Conservation (phyloP, 2,329 filamentous ascomycete species). For the Chalara sp. region DNA sequence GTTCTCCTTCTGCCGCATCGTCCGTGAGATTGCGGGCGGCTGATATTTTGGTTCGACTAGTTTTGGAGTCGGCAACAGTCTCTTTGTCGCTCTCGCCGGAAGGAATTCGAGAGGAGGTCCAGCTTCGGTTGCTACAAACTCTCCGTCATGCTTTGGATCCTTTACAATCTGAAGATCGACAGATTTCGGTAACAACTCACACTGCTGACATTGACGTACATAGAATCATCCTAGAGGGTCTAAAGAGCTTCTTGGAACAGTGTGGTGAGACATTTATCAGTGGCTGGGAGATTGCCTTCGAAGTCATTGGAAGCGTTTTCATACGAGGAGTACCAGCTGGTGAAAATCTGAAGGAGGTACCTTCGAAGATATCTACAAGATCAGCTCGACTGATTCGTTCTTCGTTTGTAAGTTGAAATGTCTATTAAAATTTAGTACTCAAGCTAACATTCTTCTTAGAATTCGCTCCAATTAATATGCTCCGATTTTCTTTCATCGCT, state of each 20-base stretch:
- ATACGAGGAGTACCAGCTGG: constrained; percentile 27
- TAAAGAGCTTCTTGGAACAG: constrained; percentile 79
- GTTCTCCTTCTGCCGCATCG: constrained; percentile 39
- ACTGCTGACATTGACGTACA: constrained; percentile 73
- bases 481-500: constrained; percentile 82
- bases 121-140: constrained; percentile 64
- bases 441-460: constrained; percentile 24
- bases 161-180: constrained; percentile 47
- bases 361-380: constrained; percentile 34
- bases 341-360: constrained; percentile 22
- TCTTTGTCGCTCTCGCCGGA: constrained; percentile 43
- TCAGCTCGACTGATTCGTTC: constrained; percentile 75
- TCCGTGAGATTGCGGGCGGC: constrained; percentile 54
- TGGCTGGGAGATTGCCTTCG: constrained; percentile 82
- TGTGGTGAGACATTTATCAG: constrained; percentile 77
- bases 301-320: constrained; percentile 80
- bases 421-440: neutral
- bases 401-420: constrained; percentile 53
- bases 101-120: constrained; percentile 51
- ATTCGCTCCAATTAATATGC: constrained; percentile 83
- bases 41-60: constrained; percentile 53
- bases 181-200: constrained; percentile 49
- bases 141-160: constrained; percentile 54
- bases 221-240: constrained; percentile 68
- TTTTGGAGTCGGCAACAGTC: constrained; percentile 50